Evolutionary conservation across 352 stramenopile genomes (phyloP).

Genomic region (Globisporangium orthogonon): DNA sequence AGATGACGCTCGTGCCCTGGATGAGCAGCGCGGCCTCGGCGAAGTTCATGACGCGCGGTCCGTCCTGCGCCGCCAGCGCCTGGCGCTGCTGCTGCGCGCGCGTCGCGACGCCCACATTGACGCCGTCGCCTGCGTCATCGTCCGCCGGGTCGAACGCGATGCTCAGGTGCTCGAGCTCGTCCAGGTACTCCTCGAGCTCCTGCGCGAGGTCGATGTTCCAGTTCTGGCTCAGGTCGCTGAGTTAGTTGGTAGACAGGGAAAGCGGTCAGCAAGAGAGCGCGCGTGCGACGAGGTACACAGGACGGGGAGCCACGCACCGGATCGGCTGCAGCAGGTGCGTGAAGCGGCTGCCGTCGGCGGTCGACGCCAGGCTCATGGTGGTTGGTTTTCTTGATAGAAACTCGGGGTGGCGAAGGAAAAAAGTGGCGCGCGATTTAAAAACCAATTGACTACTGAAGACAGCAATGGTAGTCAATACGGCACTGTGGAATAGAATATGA

Average conservation of each 20-base stretch:
- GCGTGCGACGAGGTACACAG: neutral
- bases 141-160: slow-evolving; percentile 61
- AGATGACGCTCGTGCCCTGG: slow-evolving; percentile 91
- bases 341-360: slow-evolving; percentile 33
- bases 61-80: slow-evolving; percentile 8
- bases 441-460: neutral
- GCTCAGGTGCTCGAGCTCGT: slow-evolving; percentile 71
- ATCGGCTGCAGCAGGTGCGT: slow-evolving; percentile 86
- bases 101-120: neutral
- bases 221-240: slow-evolving; percentile 87
- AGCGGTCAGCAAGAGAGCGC: neutral
- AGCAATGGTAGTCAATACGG: too few relatives aligned
- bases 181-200: slow-evolving; percentile 88
- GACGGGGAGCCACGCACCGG: slow-evolving; percentile 28
- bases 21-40: slow-evolving; percentile 91
- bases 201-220: slow-evolving; percentile 89
- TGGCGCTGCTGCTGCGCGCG: slow-evolving; percentile 5
- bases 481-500: too few relatives aligned
- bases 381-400: too few relatives aligned
- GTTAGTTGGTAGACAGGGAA: neutral
- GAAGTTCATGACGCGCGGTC: slow-evolving; percentile 81
- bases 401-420: neutral
- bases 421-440: neutral
- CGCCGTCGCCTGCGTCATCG: slow-evolving; percentile 1
- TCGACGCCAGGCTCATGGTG: slow-evolving; percentile 1